Conservation (phyloP, 164 flowering plant species). For the Vitis rupestris region DNA sequence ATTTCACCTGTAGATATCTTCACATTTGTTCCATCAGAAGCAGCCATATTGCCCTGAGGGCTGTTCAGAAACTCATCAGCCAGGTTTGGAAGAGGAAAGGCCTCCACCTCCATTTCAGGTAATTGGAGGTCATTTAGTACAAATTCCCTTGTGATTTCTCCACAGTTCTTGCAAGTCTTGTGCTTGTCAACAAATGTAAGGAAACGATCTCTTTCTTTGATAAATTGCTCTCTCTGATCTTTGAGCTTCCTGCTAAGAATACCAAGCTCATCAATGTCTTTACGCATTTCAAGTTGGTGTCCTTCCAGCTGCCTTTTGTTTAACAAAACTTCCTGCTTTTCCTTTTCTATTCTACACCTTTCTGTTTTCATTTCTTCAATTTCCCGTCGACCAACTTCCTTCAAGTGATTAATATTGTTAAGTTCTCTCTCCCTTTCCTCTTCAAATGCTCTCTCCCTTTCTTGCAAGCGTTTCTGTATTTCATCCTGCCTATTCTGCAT, state of each 20-base stretch:
- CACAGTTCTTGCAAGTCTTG: slow-evolving; percentile 61
- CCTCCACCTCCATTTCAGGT: slow-evolving; percentile 36
- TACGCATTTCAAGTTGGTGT: slow-evolving; percentile 58
- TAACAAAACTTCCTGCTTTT: slow-evolving; percentile 38
- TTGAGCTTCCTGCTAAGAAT: slow-evolving; percentile 62
- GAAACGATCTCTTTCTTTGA: slow-evolving; percentile 46
- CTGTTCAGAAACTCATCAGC: slow-evolving; percentile 31
- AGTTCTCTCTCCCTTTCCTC: slow-evolving; percentile 46
- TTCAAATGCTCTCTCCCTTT: slow-evolving; percentile 50
- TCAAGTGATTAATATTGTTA: slow-evolving; percentile 37
- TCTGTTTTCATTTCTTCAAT: slow-evolving; percentile 58
- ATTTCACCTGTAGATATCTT: slow-evolving; percentile 27
- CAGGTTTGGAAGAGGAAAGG: slow-evolving; percentile 33
- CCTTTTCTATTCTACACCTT: slow-evolving; percentile 44
- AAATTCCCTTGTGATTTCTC: slow-evolving; percentile 46
- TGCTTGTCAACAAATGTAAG: slow-evolving; percentile 53
- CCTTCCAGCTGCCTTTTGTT: slow-evolving; percentile 53
- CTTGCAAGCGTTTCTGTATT: slow-evolving; percentile 43
- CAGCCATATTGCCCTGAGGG: slow-evolving; percentile 15
- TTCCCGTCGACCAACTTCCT: slow-evolving; percentile 49
- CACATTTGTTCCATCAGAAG: slow-evolving; percentile 19
- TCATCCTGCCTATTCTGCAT: slow-evolving; percentile 48
- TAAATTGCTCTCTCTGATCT: slow-evolving; percentile 51
- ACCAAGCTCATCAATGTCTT: slow-evolving; percentile 65
- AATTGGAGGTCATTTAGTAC: slow-evolving; percentile 47